Conservation (phyloP, 345 rosid species). For the Iberis pinnata region DNA sequence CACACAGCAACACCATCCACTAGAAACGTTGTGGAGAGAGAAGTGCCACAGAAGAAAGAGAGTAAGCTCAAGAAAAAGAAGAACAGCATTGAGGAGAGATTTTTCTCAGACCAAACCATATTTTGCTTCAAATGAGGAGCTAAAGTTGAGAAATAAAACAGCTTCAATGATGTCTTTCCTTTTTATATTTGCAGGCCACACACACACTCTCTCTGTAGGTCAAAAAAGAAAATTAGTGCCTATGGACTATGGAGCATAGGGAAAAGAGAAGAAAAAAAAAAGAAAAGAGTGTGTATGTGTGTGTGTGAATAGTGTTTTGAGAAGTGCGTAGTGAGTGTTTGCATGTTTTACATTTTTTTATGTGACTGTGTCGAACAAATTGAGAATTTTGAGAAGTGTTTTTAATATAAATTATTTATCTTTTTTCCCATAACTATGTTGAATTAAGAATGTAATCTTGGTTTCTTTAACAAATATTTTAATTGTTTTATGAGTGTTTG, state of each 20-base stretch:
- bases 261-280: conserved; percentile 19
- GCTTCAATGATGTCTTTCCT: conserved; percentile 33
- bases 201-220: conserved; percentile 13
- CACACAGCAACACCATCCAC: conserved; percentile 70
- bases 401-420: neutral
- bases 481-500: too few species aligned
- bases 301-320: conserved; percentile 17
- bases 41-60: conserved; percentile 32
- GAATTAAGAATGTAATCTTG: neutral
- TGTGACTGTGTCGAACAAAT: conserved; percentile 26
- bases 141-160: conserved; percentile 15
- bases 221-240: conserved; percentile 28
- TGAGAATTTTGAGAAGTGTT: conserved; percentile 18
- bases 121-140: conserved; percentile 8
- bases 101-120: conserved; percentile 19
- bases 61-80: conserved; percentile 31
- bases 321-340: conserved; percentile 30
- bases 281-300: neutral
- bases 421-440: neutral
- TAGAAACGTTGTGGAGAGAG: conserved; percentile 41
- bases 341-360: conserved; percentile 24
- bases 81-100: conserved; percentile 31
- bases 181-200: conserved; percentile 30
- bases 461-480: too few species aligned
- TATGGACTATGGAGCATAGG: conserved; percentile 26